phyloP scores from a whole-genome alignment of 306 rosid species.

The Lupinus albus region DNA sequence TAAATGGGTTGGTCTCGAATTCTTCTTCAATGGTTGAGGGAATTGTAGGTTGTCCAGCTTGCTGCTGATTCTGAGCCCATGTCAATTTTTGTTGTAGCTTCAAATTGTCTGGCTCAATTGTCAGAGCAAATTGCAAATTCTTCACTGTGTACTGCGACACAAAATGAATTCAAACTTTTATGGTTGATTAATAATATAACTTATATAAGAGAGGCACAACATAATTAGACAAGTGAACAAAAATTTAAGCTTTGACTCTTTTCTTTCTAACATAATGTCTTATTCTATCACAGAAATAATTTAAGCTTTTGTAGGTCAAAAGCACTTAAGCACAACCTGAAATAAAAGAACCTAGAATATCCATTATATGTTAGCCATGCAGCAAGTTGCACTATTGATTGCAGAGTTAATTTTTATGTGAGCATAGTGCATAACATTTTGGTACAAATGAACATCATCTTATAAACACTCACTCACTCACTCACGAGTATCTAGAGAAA shows the following conservation, averaged over 20 bases:
- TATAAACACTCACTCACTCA: background rate
- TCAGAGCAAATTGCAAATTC: conserved; percentile 37
- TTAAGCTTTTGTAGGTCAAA: background rate
- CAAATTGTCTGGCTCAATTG: conserved; percentile 34
- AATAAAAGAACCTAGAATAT: background rate
- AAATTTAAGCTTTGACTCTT: background rate
- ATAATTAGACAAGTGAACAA: conserved; percentile 3
- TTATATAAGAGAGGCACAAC: background rate
- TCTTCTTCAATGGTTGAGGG: conserved; percentile 81
- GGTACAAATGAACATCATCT: background rate
- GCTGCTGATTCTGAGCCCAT: conserved; percentile 67
- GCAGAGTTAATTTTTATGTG: too few species aligned
- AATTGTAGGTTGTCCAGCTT: conserved; percentile 62
- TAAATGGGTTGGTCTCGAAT: conserved; percentile 74
- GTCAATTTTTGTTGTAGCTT: conserved; percentile 54
- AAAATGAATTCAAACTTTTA: background rate
- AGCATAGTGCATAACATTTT: too few species aligned
- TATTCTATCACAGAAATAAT: background rate
- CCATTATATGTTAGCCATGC: background rate
- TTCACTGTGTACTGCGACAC: conserved; percentile 26
- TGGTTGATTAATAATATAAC: background rate
- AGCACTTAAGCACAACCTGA: background rate
- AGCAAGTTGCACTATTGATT: background rate
- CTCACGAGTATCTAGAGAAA: conserved; percentile 2
- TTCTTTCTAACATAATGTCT: background rate